These are phyloP conservation scores for Rosa hybrid DNA, from an alignment of 331 rosid species.

Conservation along the genomic window DNA sequence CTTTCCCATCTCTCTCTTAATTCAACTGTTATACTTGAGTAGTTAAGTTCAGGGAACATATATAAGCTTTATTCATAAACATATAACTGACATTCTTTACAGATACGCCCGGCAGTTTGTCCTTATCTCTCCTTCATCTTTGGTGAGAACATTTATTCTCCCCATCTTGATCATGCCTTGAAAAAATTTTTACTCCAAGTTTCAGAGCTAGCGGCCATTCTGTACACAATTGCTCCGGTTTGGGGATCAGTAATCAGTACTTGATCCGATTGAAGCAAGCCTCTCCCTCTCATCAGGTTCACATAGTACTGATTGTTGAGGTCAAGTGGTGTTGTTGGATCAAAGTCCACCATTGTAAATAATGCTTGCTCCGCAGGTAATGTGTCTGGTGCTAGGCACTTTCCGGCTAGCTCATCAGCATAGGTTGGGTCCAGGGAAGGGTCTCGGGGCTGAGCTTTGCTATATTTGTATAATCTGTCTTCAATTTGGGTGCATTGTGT, in stretches of 20 bases:
- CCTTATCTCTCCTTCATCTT: slow-evolving; percentile 51
- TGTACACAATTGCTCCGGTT: slow-evolving; percentile 31
- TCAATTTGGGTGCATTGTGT: slow-evolving; percentile 42
- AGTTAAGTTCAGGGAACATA: background rate
- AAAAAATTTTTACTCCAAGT: slow-evolving; percentile 33
- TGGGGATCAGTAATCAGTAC: slow-evolving; percentile 29
- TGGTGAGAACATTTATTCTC: slow-evolving; percentile 37
- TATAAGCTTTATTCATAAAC: background rate
- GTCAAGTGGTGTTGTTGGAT: slow-evolving; percentile 38
- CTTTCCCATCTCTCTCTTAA: background rate
- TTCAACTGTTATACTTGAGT: background rate
- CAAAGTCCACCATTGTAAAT: slow-evolving; percentile 27
- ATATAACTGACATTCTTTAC: background rate
- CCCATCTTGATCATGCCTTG: slow-evolving; percentile 35
- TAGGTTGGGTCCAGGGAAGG: slow-evolving; percentile 10
- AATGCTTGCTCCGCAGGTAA: background rate
- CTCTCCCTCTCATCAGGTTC: slow-evolving; percentile 32
- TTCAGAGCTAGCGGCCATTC: slow-evolving; percentile 24
- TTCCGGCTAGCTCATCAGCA: slow-evolving; percentile 6
- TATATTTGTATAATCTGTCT: slow-evolving; percentile 34
- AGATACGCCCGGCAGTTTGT: slow-evolving; percentile 45
- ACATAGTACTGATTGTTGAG: slow-evolving; percentile 48
- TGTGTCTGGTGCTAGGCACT: slow-evolving; percentile 24
- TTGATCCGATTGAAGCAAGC: slow-evolving; percentile 48
- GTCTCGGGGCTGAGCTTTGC: slow-evolving; percentile 18